phyloP scores from a whole-genome alignment of 805 yeast genomes.

The Pichia ethanolica region DNA sequence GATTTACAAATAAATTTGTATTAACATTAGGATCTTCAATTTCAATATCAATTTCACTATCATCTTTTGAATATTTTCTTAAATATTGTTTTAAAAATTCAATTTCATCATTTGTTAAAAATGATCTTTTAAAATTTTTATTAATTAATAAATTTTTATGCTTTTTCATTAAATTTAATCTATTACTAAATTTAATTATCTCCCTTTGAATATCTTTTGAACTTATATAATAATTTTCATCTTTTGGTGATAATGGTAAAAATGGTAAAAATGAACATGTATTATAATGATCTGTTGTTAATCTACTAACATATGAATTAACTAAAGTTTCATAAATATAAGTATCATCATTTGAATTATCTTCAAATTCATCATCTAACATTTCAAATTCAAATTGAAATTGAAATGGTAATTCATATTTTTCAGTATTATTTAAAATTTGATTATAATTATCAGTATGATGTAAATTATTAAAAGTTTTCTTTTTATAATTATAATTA shows the following conservation, averaged over 20 bases:
- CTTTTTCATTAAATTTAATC: slow-evolving; percentile 11
- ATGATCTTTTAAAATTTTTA: slow-evolving; percentile 5
- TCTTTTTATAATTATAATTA: not conserved
- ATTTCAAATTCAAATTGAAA: not conserved
- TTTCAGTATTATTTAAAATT: slow-evolving; percentile 15
- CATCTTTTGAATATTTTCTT: slow-evolving; percentile 9
- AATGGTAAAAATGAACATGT: slow-evolving; percentile 17
- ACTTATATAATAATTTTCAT: slow-evolving; percentile 20
- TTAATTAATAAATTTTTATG: slow-evolving; percentile 12
- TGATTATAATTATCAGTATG: slow-evolving; percentile 3
- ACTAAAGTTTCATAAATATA: slow-evolving; percentile 20
- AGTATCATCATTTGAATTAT: slow-evolving; percentile 14
- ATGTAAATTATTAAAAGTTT: slow-evolving; percentile 3
- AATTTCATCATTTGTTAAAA: slow-evolving; percentile 1
- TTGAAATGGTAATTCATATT: slow-evolving; percentile 6
- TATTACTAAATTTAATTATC: slow-evolving; percentile 12
- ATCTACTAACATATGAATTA: slow-evolving; percentile 19
- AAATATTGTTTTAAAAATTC: slow-evolving; percentile 4
- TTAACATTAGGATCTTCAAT: not conserved
- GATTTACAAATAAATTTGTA: not conserved
- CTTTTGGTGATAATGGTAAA: slow-evolving; percentile 12
- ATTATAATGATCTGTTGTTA: slow-evolving; percentile 23
- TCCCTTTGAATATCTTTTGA: slow-evolving; percentile 23
- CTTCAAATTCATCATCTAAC: slow-evolving; percentile 1
- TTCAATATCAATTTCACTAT: slow-evolving; percentile 8